Percentiles rank a stretch among this genome's conserved stretches.
Evolutionary conservation across 257 asterid species (phyloP).

Genomic region (Anisodus tanguticus): DNA sequence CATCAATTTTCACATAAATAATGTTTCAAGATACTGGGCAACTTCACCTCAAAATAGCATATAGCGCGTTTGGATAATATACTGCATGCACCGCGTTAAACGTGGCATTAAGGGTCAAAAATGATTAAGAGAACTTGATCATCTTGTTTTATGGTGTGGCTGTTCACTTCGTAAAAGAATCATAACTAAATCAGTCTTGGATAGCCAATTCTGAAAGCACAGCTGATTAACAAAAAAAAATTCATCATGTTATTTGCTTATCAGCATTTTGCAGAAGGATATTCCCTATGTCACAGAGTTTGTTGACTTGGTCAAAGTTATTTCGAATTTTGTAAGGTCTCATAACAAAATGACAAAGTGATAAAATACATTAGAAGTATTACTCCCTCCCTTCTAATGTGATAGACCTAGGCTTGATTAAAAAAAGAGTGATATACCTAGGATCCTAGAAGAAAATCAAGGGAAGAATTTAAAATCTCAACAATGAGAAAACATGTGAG

Average conservation of each 20-base stretch:
- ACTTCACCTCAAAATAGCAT: constrained; percentile 13
- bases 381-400: background rate
- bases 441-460: constrained; percentile 23
- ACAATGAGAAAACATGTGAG: background rate
- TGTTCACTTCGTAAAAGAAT: constrained; percentile 11
- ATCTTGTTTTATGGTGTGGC: background rate
- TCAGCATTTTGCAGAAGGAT: constrained; percentile 15
- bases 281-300: background rate
- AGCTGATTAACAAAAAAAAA: background rate
- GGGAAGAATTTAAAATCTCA: background rate
- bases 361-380: background rate
- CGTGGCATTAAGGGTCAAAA: background rate
- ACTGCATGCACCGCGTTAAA: constrained; percentile 12
- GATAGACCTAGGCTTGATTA: background rate
- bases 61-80: background rate
- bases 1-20: constrained; percentile 9
- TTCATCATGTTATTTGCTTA: constrained; percentile 21
- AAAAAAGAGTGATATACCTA: background rate
- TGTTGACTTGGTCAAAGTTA: constrained; percentile 6
- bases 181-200: background rate
- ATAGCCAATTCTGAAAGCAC: background rate
- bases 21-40: background rate
- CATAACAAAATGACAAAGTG: constrained; percentile 18
- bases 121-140: constrained; percentile 1
- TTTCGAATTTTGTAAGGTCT: background rate